Evolutionary conservation across 352 stramenopile genomes (phyloP).

Genomic region (Globisporangium echinulatum): DNA sequence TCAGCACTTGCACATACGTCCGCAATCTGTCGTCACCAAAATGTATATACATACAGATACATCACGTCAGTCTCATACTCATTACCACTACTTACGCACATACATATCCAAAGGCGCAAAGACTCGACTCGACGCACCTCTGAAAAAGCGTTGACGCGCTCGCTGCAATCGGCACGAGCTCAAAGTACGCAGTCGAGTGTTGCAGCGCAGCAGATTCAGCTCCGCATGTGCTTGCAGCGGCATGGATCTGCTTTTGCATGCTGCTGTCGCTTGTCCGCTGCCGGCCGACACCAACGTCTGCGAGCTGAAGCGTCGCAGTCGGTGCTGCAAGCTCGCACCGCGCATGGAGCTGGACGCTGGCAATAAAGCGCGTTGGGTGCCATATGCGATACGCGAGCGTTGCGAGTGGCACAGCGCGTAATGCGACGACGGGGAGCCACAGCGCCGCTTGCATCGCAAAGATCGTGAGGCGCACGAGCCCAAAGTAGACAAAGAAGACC

Average conservation of each 20-base stretch:
- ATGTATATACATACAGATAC: no score
- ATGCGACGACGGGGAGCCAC: slow-evolving; percentile 44
- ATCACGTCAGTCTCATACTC: no score
- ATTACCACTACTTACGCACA: no score
- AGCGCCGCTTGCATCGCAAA: slow-evolving; percentile 28
- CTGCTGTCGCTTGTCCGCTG: background rate
- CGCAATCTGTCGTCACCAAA: slow-evolving; percentile 2
- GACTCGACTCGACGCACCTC: slow-evolving; percentile 1
- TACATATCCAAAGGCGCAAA: no score
- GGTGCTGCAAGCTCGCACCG: slow-evolving; percentile 8
- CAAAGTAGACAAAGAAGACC: slow-evolving; percentile 93
- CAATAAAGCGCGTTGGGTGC: slow-evolving; percentile 29
- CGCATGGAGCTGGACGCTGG: slow-evolving; percentile 18
- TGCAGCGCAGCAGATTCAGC: no score
- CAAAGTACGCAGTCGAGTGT: slow-evolving; percentile 9
- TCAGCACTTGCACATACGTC: slow-evolving; percentile 5
- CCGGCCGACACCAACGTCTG: slow-evolving; percentile 6
- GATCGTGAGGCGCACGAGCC: slow-evolving; percentile 55
- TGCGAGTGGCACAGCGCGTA: slow-evolving; percentile 42
- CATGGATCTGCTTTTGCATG: slow-evolving; percentile 7
- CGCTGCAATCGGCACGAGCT: slow-evolving; percentile 9
- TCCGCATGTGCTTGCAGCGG: background rate
- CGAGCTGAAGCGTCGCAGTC: slow-evolving; percentile 4
- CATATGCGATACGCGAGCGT: slow-evolving; percentile 36
- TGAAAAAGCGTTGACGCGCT: slow-evolving; percentile 4